A percentile compares a stretch with the other conserved stretches of the same genome.
These are phyloP conservation scores for Syzygium oleosum DNA, from an alignment of 345 rosid genomes.

Conservation along the genomic window DNA sequence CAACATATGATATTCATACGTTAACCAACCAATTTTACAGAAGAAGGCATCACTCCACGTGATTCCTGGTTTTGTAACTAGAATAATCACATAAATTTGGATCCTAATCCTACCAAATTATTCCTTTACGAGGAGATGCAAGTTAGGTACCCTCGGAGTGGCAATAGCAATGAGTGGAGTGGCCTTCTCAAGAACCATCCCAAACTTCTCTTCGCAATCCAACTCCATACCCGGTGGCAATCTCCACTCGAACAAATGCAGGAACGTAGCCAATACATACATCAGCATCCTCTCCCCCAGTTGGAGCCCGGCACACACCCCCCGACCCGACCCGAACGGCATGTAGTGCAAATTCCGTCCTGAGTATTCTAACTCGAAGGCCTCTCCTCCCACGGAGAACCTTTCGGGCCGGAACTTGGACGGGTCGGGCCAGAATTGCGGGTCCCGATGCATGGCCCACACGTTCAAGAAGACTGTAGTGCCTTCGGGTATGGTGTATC, in stretches of 20 bases:
- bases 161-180: neutral
- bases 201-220: constrained; percentile 1
- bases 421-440: constrained; percentile 4
- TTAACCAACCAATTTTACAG: neutral
- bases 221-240: neutral
- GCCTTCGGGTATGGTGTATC: neutral
- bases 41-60: neutral
- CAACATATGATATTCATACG: neutral
- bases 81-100: too few species aligned
- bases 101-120: too few species aligned
- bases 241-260: constrained; percentile 4
- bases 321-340: constrained; percentile 24
- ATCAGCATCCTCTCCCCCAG: constrained; percentile 5
- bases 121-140: neutral
- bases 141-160: neutral
- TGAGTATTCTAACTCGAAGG: constrained; percentile 1
- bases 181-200: constrained; percentile 2
- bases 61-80: neutral
- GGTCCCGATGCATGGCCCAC: constrained; percentile 9
- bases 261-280: constrained; percentile 1
- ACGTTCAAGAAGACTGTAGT: neutral
- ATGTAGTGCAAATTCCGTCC: constrained; percentile 12
- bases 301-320: constrained; percentile 5
- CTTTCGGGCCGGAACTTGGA: constrained; percentile 5
- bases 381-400: neutral